Evolutionary conservation across 331 rosid genomes (phyloP).

Genomic region (Erythrophleum ivorense): DNA sequence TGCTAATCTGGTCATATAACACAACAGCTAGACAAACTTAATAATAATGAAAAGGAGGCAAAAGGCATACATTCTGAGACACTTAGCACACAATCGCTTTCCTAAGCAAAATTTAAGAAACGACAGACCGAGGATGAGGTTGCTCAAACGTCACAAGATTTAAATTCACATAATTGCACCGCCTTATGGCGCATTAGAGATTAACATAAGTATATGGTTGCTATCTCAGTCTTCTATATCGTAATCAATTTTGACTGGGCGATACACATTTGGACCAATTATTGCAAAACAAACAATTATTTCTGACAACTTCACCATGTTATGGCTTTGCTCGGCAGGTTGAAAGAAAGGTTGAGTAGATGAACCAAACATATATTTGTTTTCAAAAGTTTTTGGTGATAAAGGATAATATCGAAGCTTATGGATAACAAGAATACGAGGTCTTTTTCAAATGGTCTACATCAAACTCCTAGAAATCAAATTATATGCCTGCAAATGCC

Average conservation of each 20-base stretch:
- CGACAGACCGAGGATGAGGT: not conserved
- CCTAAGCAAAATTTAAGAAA: constrained; percentile 9
- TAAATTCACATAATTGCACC: constrained; percentile 25
- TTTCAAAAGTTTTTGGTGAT: constrained; percentile 21
- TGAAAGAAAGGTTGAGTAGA: constrained; percentile 33
- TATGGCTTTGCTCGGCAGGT: not conserved
- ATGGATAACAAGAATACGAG: not conserved
- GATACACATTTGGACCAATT: constrained; percentile 15
- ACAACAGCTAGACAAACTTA: not conserved
- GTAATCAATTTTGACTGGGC: constrained; percentile 25
- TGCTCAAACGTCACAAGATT: not conserved
- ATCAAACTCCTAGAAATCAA: not conserved
- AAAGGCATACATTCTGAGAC: not conserved
- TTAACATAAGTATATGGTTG: constrained; percentile 20
- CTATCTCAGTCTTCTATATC: constrained; percentile 7
- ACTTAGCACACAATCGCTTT: not conserved
- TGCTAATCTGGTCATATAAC: not conserved
- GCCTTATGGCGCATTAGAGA: not conserved
- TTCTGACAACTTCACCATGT: not conserved
- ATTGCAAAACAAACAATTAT: constrained; percentile 14
- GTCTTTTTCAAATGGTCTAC: constrained; percentile 36
- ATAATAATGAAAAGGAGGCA: not conserved
- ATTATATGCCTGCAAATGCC: constrained; percentile 9
- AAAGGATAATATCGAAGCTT: constrained; percentile 21
- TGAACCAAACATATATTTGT: constrained; percentile 36